Conservation (phyloP, 345 rosid species). For the Geranium brycei region DNA sequence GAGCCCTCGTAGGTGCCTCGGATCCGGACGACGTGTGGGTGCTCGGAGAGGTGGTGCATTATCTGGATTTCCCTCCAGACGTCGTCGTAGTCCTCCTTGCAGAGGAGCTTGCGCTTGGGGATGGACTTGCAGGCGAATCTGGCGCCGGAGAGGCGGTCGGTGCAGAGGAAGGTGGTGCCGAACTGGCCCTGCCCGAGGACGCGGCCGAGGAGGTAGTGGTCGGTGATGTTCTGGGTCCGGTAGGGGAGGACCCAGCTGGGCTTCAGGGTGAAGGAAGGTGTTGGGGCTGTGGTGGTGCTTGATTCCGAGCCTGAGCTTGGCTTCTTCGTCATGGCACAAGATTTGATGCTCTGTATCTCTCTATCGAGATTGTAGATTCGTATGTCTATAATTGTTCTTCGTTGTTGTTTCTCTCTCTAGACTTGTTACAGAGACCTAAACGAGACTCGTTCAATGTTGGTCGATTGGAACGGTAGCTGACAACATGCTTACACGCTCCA, state of each 20-base stretch:
- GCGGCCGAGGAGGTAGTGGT: slow-evolving; percentile 35
- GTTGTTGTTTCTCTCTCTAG: too few relatives aligned
- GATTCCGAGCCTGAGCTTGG: background rate
- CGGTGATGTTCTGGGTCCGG: slow-evolving; percentile 15
- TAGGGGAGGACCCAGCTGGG: slow-evolving; percentile 17
- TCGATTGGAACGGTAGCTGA: too few relatives aligned
- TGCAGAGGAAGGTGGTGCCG: slow-evolving; percentile 60
- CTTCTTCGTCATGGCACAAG: background rate
- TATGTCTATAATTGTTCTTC: too few relatives aligned
- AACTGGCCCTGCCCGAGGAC: slow-evolving; percentile 72
- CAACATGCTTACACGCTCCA: too few relatives aligned
- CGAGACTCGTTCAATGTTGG: too few relatives aligned
- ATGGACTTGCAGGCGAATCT: slow-evolving; percentile 67
- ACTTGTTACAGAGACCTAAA: too few relatives aligned
- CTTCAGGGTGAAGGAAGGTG: slow-evolving; percentile 4
- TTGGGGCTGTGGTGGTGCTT: background rate
- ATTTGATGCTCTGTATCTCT: too few relatives aligned
- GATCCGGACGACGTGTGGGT: slow-evolving; percentile 50
- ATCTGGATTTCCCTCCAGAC: slow-evolving; percentile 83
- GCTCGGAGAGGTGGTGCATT: slow-evolving; percentile 73
- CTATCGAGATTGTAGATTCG: too few relatives aligned
- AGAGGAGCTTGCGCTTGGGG: slow-evolving; percentile 61
- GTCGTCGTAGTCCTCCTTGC: slow-evolving; percentile 61
- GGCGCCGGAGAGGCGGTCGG: slow-evolving; percentile 32
- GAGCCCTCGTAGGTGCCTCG: slow-evolving; percentile 41